Percentiles rank a stretch among this genome's conserved stretches.
Conservation (phyloP, 2,329 filamentous ascomycete species). For the Aspergillus transmontanensis region DNA sequence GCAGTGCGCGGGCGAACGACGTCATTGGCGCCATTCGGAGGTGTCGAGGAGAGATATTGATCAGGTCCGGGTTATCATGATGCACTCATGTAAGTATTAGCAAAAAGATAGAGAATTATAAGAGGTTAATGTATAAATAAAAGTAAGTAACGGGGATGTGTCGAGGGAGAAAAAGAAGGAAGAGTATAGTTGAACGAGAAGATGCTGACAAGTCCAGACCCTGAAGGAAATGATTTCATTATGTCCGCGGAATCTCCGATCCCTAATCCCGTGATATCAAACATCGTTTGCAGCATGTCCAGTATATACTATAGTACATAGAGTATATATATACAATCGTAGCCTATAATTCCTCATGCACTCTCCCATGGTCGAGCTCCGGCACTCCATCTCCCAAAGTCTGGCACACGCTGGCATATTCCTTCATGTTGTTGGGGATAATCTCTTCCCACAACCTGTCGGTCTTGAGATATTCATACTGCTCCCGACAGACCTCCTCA, state of each 20-base stretch:
- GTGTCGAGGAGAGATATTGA: background rate
- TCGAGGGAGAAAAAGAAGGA: too few relatives aligned
- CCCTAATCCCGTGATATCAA: constrained; percentile 1
- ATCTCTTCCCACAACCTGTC: constrained; percentile 36
- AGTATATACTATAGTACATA: too few relatives aligned
- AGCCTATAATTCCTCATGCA: constrained; percentile 18
- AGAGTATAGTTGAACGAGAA: too few relatives aligned
- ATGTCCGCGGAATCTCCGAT: background rate
- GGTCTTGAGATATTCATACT: constrained; percentile 32
- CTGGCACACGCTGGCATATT: constrained; percentile 36
- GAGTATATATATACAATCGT: background rate
- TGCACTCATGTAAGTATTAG: background rate
- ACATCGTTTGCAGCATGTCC: background rate
- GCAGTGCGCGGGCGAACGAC: constrained; percentile 9
- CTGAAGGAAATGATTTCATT: background rate
- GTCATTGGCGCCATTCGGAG: constrained; percentile 15
- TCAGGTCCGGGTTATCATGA: background rate
- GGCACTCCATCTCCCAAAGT: constrained; percentile 20
- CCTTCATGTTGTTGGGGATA: constrained; percentile 38
- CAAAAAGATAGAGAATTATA: background rate
- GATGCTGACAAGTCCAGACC: background rate
- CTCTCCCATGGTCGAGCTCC: constrained; percentile 16
- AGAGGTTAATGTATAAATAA: too few relatives aligned
- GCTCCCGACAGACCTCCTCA: constrained; percentile 33
- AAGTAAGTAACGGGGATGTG: too few relatives aligned